These are phyloP conservation scores for Suillus tomentosus DNA, from an alignment of 768 basidiomycete genomes.

Conservation along the genomic window DNA sequence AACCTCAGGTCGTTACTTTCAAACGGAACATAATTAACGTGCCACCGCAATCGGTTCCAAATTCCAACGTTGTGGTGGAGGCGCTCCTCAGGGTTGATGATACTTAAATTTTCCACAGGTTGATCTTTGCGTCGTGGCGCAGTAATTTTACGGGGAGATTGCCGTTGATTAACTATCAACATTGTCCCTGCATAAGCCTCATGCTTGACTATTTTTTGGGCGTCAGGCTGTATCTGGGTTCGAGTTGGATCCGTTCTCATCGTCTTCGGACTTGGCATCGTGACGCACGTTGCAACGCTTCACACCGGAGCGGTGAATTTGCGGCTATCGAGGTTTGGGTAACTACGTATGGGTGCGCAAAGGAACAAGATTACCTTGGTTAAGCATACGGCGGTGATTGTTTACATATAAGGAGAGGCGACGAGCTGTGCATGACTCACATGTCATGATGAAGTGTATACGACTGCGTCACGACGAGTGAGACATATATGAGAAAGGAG, in stretches of 20 bases:
- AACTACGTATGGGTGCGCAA: neutral
- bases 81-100: neutral
- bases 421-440: neutral
- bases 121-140: constrained; percentile 1
- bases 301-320: neutral
- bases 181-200: neutral
- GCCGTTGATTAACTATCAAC: neutral
- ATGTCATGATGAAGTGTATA: no score
- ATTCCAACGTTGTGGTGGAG: neutral
- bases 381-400: neutral
- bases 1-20: neutral
- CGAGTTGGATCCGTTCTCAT: neutral
- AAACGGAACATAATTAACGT: neutral
- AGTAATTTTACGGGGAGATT: neutral
- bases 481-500: no score
- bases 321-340: neutral
- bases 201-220: neutral
- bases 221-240: neutral
- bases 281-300: constrained; percentile 1
- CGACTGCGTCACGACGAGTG: no score
- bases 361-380: neutral
- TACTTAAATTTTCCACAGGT: neutral
- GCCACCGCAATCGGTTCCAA: neutral
- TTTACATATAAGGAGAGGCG: neutral
- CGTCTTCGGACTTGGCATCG: neutral